These are phyloP conservation scores for Tetrapisispora pingtungensis DNA, from an alignment of 805 yeast species.

Conservation along the genomic window DNA sequence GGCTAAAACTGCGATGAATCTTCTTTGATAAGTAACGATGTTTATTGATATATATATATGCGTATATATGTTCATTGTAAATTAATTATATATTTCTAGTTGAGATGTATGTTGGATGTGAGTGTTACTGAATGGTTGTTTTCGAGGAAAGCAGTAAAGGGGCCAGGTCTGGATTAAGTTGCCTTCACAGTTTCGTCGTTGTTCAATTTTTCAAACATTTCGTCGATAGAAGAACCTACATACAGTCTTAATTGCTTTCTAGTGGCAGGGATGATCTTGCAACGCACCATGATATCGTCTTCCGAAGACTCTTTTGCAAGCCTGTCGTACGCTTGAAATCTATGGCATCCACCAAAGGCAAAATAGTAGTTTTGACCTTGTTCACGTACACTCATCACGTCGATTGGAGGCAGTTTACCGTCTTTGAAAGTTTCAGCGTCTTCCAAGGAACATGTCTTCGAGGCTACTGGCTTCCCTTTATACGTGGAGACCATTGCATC, in stretches of 20 bases:
- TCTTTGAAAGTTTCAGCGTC: slow-evolving; percentile 26
- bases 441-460: slow-evolving; percentile 44
- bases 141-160: too few species aligned
- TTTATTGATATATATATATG: too few species aligned
- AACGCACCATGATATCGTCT: slow-evolving; percentile 42
- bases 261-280: slow-evolving; percentile 69
- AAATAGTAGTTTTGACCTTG: slow-evolving; percentile 54
- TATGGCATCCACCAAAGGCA: slow-evolving; percentile 86
- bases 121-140: too few species aligned
- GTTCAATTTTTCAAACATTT: slow-evolving; percentile 9
- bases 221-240: slow-evolving; percentile 43
- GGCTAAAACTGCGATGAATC: neutral
- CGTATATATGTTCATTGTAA: too few species aligned
- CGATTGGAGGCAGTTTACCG: slow-evolving; percentile 76
- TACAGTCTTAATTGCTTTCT: slow-evolving; percentile 56
- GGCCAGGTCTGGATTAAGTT: too few species aligned
- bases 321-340: slow-evolving; percentile 77
- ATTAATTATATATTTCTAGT: too few species aligned
- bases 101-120: too few species aligned
- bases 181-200: neutral
- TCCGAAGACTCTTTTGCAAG: slow-evolving; percentile 30
- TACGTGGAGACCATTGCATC: slow-evolving; percentile 70
- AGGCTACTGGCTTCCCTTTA: slow-evolving; percentile 52
- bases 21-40: too few species aligned
- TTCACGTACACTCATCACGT: slow-evolving; percentile 59